Base-by-base conservation (phyloP, 2,329 filamentous ascomycete genomes). In the Aspergillus brunneoviolaceus region DNA sequence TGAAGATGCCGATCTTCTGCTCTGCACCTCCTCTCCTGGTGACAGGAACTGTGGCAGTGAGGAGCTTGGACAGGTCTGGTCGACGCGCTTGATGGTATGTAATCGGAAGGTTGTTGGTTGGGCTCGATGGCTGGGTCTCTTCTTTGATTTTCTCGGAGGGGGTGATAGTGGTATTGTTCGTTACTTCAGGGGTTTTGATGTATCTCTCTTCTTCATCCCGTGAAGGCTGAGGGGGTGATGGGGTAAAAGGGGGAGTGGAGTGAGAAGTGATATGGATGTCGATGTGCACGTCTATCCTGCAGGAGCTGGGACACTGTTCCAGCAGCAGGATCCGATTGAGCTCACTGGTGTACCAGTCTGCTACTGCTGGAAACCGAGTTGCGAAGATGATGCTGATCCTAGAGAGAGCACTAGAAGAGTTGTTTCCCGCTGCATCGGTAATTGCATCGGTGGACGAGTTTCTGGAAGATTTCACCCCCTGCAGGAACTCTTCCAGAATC, bases 401-500 rank as follows among this genome's bases (percentile, higher is more conserved):
- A 27, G 25, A 25, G 39, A 12, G n/a, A 7, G 50, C 7, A n/a
- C 6, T 33, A 5, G 27, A 14, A 5, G n/a, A 14, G 16, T 16
- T 21, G 45, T 19, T 35, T 27, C 16, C 5, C 9, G 47, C n/a
- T 9, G n/a, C 19, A 21, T 48, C 27, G 27, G 7, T 9, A 29
- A 3, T 29, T n/a, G 39, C 35, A n/a, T 21, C 16, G 4, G 50
- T 55, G 48, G 56, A 49, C 4, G 23, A 23, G 4, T 23, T 4
- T 23, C 23, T 23, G 23, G 23, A 23, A 23, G 4, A 23, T 1
- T 35, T 35, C 33, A 12, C 11, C 11, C 12, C 11, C 21, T 61
- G 51, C 2, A 76, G 56, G 14, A 68, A 70, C 7, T 78, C 74
- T 65, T 82, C 80, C 9, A 84, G 71, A 5, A 86, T 71, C 0